phyloP scores from a whole-genome alignment of 768 basidiomycete genomes.

The Nidula microcarpa region DNA sequence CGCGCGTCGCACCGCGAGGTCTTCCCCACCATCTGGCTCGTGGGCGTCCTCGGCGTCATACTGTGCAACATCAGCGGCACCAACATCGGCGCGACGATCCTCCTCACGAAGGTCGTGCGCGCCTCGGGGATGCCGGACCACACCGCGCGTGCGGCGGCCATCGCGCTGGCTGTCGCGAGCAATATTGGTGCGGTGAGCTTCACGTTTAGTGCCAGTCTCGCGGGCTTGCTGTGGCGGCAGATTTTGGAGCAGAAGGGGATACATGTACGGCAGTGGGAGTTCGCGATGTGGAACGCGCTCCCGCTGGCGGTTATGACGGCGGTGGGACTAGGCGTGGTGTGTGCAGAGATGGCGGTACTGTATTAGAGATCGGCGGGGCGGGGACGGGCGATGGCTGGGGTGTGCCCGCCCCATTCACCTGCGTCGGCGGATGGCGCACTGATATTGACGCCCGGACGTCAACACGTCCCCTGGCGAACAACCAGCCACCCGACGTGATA shows the following conservation, averaged over 20 bases:
- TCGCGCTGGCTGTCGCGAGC: conserved; percentile 72
- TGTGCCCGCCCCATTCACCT: too few species aligned
- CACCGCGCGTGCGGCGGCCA: conserved; percentile 42
- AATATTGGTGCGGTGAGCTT: conserved; percentile 85
- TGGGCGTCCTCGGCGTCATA: conserved; percentile 60
- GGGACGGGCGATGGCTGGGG: neutral
- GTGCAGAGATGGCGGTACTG: conserved; percentile 62
- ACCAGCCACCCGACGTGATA: too few species aligned
- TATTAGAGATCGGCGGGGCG: conserved; percentile 13
- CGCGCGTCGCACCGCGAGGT: conserved; percentile 29
- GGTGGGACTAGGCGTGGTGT: conserved; percentile 59
- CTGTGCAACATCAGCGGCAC: conserved; percentile 75
- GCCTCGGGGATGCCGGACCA: conserved; percentile 27
- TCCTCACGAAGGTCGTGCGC: conserved; percentile 73
- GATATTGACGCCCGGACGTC: too few species aligned
- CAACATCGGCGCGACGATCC: conserved; percentile 81
- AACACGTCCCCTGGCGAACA: too few species aligned
- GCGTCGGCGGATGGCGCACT: too few species aligned
- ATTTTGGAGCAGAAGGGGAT: conserved; percentile 72
- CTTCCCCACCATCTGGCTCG: conserved; percentile 45
- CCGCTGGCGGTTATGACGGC: conserved; percentile 59
- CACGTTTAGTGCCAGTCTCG: conserved; percentile 78
- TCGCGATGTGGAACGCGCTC: conserved; percentile 63
- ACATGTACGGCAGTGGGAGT: conserved; percentile 48
- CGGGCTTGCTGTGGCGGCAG: conserved; percentile 78